phyloP scores from a whole-genome alignment of 495 filamentous ascomycete genomes.

The Sporormia fimetaria region DNA sequence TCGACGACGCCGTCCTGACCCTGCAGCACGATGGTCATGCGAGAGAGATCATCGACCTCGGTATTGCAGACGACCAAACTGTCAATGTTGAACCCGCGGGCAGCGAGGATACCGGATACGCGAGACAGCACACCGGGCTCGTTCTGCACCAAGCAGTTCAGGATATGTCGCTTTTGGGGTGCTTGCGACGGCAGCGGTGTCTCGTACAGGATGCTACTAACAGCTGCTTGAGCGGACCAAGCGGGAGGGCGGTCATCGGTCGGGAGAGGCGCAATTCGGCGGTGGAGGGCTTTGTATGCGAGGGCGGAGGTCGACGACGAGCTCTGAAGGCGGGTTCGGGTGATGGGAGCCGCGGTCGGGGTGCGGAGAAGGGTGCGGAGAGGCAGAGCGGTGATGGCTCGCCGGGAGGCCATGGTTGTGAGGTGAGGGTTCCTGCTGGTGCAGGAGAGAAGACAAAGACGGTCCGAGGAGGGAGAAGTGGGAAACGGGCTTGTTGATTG shows the following conservation, averaged over 20 bases:
- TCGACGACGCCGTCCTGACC: slow-evolving; percentile 97
- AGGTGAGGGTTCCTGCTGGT: neutral
- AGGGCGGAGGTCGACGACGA: slow-evolving; percentile 80
- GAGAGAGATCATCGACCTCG: slow-evolving; percentile 91
- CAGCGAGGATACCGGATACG: slow-evolving; percentile 91
- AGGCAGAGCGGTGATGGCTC: slow-evolving; percentile 30
- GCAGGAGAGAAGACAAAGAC: slow-evolving; percentile 2
- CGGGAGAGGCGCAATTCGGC: slow-evolving; percentile 72
- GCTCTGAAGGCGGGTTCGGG: slow-evolving; percentile 15
- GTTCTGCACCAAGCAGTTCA: slow-evolving; percentile 98
- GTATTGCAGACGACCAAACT: slow-evolving; percentile 94
- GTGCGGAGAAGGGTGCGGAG: slow-evolving; percentile 10
- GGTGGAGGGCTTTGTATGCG: slow-evolving; percentile 95
- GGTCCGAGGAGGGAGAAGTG: neutral
- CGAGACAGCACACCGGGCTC: slow-evolving; percentile 94
- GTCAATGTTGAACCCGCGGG: slow-evolving; percentile 98
- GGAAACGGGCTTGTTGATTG: neutral
- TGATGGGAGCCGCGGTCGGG: slow-evolving; percentile 5
- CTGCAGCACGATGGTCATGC: slow-evolving; percentile 95
- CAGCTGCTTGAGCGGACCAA: slow-evolving; percentile 90
- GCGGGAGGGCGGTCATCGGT: slow-evolving; percentile 59
- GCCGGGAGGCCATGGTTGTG: slow-evolving; percentile 32
- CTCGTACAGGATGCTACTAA: slow-evolving; percentile 97
- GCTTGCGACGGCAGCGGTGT: slow-evolving; percentile 72
- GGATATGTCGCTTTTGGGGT: slow-evolving; percentile 83